Base-by-base conservation (phyloP, 2,329 filamentous ascomycete genomes). In the Curvularia eragrostidis region DNA sequence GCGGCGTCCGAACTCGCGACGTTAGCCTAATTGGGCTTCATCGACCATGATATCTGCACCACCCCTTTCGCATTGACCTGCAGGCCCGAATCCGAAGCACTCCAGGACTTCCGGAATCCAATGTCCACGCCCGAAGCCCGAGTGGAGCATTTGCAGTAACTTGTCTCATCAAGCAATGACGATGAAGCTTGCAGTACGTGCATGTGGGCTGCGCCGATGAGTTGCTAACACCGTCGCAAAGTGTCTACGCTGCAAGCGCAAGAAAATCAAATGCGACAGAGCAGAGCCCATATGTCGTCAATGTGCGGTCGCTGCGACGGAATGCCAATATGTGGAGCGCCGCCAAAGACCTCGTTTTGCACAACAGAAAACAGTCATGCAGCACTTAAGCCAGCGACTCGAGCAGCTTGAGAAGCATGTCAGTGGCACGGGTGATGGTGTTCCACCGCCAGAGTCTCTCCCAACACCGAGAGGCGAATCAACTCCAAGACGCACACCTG, bases 241-340 rank as follows among this genome's bases (percentile, higher is more conserved):
- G 65, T 68, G 65, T 38, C 42, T 66, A 28, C 52, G 66, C 38
- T 68, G 66, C 48, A 68, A 64, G 54, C 57, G 54, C 26, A 69
- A 67, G 41, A 67, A 73, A 67, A 66, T 71, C 32, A 73, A 72
- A 59, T 73, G 70, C 38, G 66, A 73, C 32, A 71, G 63, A 58
- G 60, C 19, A 18, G 59, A 69, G 12, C 65, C 65, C 9, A 54
- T 53, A 10, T 73, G 70, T 48, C 65, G 68, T 47, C 71, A 72
- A 48, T 72, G 71, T 53, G 58, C 65, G 23, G 62, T 61, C 18
- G 66, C 68, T 12, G 63, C 61, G 9, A 48, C 54, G 23, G 68
- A 71, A 28, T 73, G 71, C 48, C 58, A 68, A 32, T 73, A 73
- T 57, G 62, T 72, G 13, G 69, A 68, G 42, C 61, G 71, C n/a